These are phyloP conservation scores for Russula lepida DNA, from an alignment of 768 basidiomycete genomes.

Conservation along the genomic window DNA sequence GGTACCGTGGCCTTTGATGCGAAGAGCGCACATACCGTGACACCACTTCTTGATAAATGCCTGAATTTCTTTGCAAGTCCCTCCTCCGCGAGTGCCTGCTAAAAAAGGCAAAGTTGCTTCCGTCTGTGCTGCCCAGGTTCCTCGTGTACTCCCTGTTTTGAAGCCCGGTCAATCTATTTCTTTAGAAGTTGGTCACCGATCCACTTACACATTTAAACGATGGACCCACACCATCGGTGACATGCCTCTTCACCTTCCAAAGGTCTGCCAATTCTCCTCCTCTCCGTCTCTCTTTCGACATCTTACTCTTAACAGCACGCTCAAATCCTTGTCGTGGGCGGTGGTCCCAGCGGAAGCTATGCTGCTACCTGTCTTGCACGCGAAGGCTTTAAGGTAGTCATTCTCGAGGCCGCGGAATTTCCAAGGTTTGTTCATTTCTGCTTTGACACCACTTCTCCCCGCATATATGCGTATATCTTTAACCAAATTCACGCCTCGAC, in stretches of 20 bases:
- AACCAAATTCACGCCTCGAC: background rate
- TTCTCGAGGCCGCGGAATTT: constrained; percentile 48
- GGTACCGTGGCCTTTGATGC: too few relatives aligned
- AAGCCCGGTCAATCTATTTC: background rate
- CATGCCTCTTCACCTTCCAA: constrained; percentile 8
- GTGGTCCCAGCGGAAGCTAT: constrained; percentile 52
- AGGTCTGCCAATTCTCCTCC: background rate
- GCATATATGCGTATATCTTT: background rate
- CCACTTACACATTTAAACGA: background rate
- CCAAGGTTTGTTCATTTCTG: constrained; percentile 35
- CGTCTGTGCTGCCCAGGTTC: background rate
- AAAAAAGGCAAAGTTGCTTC: background rate
- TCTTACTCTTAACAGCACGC: constrained; percentile 20
- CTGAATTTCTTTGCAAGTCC: too few relatives aligned
- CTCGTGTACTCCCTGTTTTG: background rate
- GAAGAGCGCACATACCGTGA: too few relatives aligned
- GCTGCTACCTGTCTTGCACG: constrained; percentile 46
- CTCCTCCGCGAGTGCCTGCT: background rate
- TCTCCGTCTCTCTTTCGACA: background rate
- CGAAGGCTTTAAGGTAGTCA: constrained; percentile 50
- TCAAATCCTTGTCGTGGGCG: constrained; percentile 45
- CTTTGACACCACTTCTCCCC: background rate
- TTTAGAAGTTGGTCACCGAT: background rate
- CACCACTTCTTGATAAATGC: too few relatives aligned
- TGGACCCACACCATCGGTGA: background rate